Evolutionary conservation across 2,329 filamentous ascomycete genomes (phyloP), one percentile per base, ranked within the genome.

Genomic region (Colletotrichum spaethianum): DNA sequence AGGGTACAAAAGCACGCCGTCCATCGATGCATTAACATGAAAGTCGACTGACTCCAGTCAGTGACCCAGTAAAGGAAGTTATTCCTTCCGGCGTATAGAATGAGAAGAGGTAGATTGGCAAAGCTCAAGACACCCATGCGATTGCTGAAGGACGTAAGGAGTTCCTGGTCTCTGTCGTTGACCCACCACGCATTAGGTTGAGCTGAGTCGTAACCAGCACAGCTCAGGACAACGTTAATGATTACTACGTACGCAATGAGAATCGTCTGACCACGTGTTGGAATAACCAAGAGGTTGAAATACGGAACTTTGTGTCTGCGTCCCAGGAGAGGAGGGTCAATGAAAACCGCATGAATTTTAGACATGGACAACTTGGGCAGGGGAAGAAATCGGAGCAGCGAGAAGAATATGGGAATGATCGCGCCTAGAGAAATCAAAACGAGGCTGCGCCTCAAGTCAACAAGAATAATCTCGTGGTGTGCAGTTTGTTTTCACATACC

Each of bases 1-100:
- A 86, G 42, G 0, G 80, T 80, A 20, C 78, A 79, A n/a, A 86
- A 74, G 44, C 79, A 76, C 1, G 83, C 84, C 1, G 84, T 76
- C 83, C 83, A 86, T 14, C 84, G 83, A 75, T 88, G 85, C 4
- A 86, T 75, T 0, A 86, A 64, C 14, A 86, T 57, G 72, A 78
- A 86, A 0, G 85, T 87, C 1, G 80, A 79, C 63, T 85, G 81
- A 0, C 77, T 80, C 83, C 84, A 86, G 73, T 83, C 79, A 3
- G 84, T 86, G 1, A 84, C 44, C 78, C 79, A 82, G 0, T 84
- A 78, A 0, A 85, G 77, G 9, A 86, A 33, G 70, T 85, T 85
- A 74, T 86, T 86, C 3, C 85, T 76, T 1, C 79, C 75, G 1
- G 81, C 76, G 69, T 82, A 84, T 2, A 86, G 77, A 16, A 85